phyloP scores from a whole-genome alignment of 2,329 filamentous ascomycete species.

The Onygenales sp. region DNA sequence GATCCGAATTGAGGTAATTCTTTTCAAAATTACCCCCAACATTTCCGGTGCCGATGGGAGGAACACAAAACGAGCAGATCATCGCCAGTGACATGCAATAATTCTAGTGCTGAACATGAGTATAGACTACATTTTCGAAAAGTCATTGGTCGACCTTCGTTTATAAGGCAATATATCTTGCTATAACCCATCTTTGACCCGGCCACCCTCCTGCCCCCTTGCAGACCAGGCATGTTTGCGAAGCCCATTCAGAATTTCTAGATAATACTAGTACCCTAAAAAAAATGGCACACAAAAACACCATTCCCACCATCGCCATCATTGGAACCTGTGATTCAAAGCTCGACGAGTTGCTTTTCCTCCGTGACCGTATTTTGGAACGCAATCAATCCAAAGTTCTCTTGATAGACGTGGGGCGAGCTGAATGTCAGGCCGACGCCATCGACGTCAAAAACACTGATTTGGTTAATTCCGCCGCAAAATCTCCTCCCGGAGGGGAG shows the following conservation, averaged over 20 bases:
- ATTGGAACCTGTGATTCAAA: constrained; percentile 60
- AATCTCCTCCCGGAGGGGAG: constrained; percentile 20
- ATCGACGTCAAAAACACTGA: constrained; percentile 41
- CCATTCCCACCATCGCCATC: constrained; percentile 38
- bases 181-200: too few species aligned
- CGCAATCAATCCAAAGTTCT: constrained; percentile 28
- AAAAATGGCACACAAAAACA: neutral
- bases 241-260: neutral
- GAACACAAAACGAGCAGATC: too few species aligned
- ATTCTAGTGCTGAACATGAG: too few species aligned
- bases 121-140: too few species aligned
- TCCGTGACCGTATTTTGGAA: constrained; percentile 38
- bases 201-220: too few species aligned
- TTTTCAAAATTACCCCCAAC: too few species aligned
- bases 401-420: constrained; percentile 49
- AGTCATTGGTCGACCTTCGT: too few species aligned
- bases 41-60: too few species aligned
- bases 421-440: constrained; percentile 28
- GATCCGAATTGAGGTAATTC: too few species aligned
- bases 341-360: constrained; percentile 47
- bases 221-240: too few species aligned
- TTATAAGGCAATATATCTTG: too few species aligned
- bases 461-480: constrained; percentile 25
- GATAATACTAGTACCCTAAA: neutral
- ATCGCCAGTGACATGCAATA: too few species aligned